These are phyloP conservation scores for Comarum palustre DNA, from an alignment of 306 rosid species.

Conservation along the genomic window DNA sequence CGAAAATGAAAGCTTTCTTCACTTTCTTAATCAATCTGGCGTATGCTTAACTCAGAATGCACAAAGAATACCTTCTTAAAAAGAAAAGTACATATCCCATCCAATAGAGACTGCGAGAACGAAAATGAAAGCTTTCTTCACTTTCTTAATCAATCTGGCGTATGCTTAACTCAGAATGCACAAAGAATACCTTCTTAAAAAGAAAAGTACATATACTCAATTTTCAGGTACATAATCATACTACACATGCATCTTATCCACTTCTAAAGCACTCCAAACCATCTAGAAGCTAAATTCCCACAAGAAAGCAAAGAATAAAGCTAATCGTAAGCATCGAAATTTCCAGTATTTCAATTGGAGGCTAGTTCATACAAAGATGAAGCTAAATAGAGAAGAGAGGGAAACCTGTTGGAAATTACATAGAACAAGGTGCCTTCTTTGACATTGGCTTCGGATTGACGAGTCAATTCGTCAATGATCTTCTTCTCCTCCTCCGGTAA, in stretches of 20 bases:
- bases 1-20: not conserved
- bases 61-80: not conserved
- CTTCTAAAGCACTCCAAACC: slow-evolving; percentile 1
- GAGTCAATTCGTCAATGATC: slow-evolving; percentile 58
- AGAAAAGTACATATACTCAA: not conserved
- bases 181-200: not conserved
- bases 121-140: not conserved
- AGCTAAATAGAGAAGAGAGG: not conserved
- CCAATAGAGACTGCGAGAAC: not conserved
- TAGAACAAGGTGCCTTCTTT: slow-evolving; percentile 74
- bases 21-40: not conserved
- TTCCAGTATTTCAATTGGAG: not conserved
- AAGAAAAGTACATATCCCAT: too few species aligned
- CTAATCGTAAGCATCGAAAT: not conserved
- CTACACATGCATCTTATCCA: not conserved
- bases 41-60: not conserved
- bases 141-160: not conserved
- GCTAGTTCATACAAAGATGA: not conserved
- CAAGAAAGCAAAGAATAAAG: not conserved
- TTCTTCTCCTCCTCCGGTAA: slow-evolving; percentile 78
- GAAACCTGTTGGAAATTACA: slow-evolving; percentile 67
- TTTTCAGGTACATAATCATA: not conserved
- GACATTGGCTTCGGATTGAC: slow-evolving; percentile 70
- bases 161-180: not conserved
- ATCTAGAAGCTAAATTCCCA: not conserved